A percentile compares a stretch with the other conserved stretches of the same genome.
These are phyloP conservation scores for Bolboschoenus planiculmis DNA, from an alignment of 176 grass and related monocot genomes.

Conservation along the genomic window DNA sequence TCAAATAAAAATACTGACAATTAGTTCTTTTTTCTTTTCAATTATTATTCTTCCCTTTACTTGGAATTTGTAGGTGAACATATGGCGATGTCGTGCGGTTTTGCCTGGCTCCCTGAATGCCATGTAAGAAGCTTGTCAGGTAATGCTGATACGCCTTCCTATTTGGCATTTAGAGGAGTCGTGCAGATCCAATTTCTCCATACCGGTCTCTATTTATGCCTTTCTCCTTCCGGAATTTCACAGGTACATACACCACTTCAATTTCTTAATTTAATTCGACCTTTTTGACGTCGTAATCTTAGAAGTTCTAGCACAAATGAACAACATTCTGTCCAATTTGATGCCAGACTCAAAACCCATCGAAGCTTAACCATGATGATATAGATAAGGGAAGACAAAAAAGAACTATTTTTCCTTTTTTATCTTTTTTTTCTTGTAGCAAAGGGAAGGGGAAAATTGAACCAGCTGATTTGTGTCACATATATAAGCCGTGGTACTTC, in stretches of 20 bases:
- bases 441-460: not conserved
- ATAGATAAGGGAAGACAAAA: not conserved
- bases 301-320: no score
- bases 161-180: constrained; percentile 76
- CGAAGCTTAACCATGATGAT: not conserved
- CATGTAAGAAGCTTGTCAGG: constrained; percentile 52
- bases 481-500: not conserved
- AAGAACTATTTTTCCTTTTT: not conserved
- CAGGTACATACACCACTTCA: no score
- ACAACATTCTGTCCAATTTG: not conserved
- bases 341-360: not conserved
- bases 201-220: not conserved
- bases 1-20: not conserved
- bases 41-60: not conserved
- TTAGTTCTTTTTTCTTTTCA: not conserved
- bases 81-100: not conserved
- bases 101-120: constrained; percentile 95
- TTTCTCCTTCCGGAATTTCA: not conserved
- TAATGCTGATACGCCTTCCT: constrained; percentile 28
- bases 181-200: constrained; percentile 31
- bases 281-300: no score
- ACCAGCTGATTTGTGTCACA: not conserved
- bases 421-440: not conserved
- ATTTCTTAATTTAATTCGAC: no score
- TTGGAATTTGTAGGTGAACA: not conserved